Conservation (phyloP, 345 rosid species). For the Ceriops decandra region DNA sequence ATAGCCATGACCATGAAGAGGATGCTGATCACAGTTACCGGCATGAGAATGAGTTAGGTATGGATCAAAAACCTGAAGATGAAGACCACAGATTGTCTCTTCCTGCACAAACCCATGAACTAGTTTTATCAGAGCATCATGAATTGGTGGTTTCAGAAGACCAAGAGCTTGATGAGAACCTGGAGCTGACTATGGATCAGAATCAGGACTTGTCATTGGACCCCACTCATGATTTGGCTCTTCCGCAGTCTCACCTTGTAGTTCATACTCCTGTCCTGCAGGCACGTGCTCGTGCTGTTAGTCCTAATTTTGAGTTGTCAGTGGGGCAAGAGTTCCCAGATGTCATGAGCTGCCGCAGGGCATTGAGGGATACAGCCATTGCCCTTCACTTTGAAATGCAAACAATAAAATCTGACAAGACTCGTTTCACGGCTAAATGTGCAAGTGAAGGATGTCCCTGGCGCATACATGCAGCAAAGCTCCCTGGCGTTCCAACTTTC, state of each 20-base stretch:
- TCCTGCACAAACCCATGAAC: slow-evolving; percentile 11
- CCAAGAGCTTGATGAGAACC: slow-evolving; percentile 16
- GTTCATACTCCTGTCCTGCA: slow-evolving; percentile 47
- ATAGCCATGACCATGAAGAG: slow-evolving; percentile 33
- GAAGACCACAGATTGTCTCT: slow-evolving; percentile 11
- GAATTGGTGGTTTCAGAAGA: slow-evolving; percentile 11
- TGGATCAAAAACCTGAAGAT: slow-evolving; percentile 21
- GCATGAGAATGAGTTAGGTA: slow-evolving; percentile 16
- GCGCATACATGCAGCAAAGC: slow-evolving; percentile 96
- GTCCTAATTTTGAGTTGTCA: slow-evolving; percentile 44
- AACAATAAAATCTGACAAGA: slow-evolving; percentile 91
- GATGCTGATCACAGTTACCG: slow-evolving; percentile 26
- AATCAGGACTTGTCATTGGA: slow-evolving; percentile 49
- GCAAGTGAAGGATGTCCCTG: slow-evolving; percentile 92
- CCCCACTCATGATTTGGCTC: slow-evolving; percentile 30
- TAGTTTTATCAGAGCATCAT: slow-evolving; percentile 13
- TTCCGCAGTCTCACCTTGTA: slow-evolving; percentile 30
- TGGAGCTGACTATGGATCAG: slow-evolving; percentile 34
- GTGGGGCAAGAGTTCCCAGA: slow-evolving; percentile 95
- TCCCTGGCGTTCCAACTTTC: slow-evolving; percentile 95
- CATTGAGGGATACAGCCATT: slow-evolving; percentile 83
- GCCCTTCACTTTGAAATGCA: slow-evolving; percentile 95
- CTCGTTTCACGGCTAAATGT: slow-evolving; percentile 93
- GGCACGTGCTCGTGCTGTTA: slow-evolving; percentile 44
- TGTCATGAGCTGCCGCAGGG: slow-evolving; percentile 90